Conservation (phyloP, 2,329 filamentous ascomycete genomes). For the Trichophyton verrucosum region DNA sequence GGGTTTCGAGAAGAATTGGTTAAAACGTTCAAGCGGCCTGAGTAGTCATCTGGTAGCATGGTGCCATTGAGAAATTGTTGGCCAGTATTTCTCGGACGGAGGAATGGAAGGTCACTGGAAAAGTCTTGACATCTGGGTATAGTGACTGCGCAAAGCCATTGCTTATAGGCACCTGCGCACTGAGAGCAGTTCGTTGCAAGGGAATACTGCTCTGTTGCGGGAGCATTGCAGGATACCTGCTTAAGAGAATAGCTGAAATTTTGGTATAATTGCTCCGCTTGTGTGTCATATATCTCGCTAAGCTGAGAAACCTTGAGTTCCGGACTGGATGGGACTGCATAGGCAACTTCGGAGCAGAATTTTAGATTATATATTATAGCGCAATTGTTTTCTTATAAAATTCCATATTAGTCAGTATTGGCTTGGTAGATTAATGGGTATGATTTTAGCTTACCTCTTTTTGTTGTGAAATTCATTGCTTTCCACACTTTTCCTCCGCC, state of each 20-base stretch:
- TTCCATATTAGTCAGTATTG: not conserved
- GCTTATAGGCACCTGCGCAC: constrained; percentile 72
- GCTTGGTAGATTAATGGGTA: not conserved
- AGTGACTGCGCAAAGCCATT: constrained; percentile 86
- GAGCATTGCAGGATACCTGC: constrained; percentile 75
- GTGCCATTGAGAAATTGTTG: constrained; percentile 58
- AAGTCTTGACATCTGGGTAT: constrained; percentile 91
- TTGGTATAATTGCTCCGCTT: constrained; percentile 55
- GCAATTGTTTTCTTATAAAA: constrained; percentile 59
- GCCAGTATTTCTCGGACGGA: constrained; percentile 59
- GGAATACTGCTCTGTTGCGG: constrained; percentile 62
- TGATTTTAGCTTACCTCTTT: constrained; percentile 46
- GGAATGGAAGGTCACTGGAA: constrained; percentile 41
- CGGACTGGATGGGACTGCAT: constrained; percentile 76
- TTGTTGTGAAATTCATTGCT: constrained; percentile 62
- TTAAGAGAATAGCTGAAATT: constrained; percentile 72
- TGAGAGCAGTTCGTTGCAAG: constrained; percentile 63
- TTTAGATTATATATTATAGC: constrained; percentile 73
- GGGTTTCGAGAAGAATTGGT: constrained; percentile 53
- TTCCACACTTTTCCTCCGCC: constrained; percentile 68
- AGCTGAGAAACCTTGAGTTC: constrained; percentile 51
- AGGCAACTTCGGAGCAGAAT: constrained; percentile 80
- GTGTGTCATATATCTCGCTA: constrained; percentile 62
- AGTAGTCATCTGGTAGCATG: constrained; percentile 19
- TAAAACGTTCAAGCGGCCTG: constrained; percentile 26